phyloP scores from a whole-genome alignment of 352 stramenopile genomes.

The Peronospora farinosa region DNA sequence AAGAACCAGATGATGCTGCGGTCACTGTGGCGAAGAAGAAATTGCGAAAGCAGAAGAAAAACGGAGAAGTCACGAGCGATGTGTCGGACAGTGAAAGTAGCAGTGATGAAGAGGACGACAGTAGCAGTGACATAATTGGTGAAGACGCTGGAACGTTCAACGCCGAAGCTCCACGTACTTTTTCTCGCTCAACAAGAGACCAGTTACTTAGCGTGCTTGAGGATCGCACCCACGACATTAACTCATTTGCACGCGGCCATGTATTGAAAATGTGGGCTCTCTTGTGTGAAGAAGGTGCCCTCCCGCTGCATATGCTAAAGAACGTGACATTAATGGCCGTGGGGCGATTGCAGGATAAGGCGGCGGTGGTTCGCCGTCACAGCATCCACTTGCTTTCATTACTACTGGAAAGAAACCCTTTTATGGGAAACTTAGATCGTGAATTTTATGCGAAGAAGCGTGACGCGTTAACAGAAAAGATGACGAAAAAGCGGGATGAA shows the following conservation, averaged over 20 bases:
- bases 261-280: constrained; percentile 88
- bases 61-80: constrained; percentile 20
- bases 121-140: constrained; percentile 23
- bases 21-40: constrained; percentile 15
- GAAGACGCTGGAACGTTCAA: constrained; percentile 18
- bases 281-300: constrained; percentile 73
- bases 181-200: constrained; percentile 61
- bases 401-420: constrained; percentile 92
- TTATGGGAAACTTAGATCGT: constrained; percentile 85
- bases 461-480: constrained; percentile 51
- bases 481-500: constrained; percentile 58
- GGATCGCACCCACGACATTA: constrained; percentile 88
- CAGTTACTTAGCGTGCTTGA: constrained; percentile 86
- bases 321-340: constrained; percentile 74
- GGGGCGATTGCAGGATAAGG: constrained; percentile 90
- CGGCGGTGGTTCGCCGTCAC: constrained; percentile 87
- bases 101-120: constrained; percentile 24
- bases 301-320: constrained; percentile 86
- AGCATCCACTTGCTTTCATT: constrained; percentile 83
- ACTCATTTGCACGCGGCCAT: constrained; percentile 88
- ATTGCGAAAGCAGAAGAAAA: constrained; percentile 13
- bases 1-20: constrained; percentile 19
- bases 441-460: constrained; percentile 81
- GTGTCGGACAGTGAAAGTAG: constrained; percentile 22
- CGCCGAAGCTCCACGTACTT: constrained; percentile 24